Base-by-base conservation (phyloP, 2,329 filamentous ascomycete genomes). In the Nemania abortiva region DNA sequence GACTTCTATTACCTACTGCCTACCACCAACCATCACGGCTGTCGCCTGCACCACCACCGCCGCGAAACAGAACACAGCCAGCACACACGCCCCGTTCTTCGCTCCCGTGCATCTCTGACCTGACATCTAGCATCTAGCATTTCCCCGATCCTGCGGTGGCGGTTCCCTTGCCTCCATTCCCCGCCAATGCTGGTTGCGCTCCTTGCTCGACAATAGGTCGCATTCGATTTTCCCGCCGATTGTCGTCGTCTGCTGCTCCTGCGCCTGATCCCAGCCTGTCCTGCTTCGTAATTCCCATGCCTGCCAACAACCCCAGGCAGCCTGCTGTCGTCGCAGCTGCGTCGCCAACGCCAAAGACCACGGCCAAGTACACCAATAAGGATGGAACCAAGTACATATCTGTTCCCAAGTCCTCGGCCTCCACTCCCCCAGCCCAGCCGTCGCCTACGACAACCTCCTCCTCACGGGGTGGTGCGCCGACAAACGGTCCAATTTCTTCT, bases 321-420 rank as follows among this genome's bases (percentile, higher is more conserved):
- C 79, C 84, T 79, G 83, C 84, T 74, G 75, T 80, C 65, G 83
- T 83, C 76, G 78, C 82, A 72, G 84, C 87, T 75, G 79, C 84
- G 72, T 88, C 87, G 68, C 85, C 88, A 61, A 83, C 82, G 68
- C 81, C 82, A 58, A 87, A 85, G 77, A 74, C 79, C 66, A 88
- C 86, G 20, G 85, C 89, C 31, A 90, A 89, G 76, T 90, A 90
- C 77, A 88, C 85, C 69, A 91, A 90, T 77, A 90, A 90, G 79
- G 89, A 91, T 82, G 89, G 89, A 68, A 90, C 89, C 70, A 91
- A 91, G 82, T 89, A 89, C 79, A 90, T 91, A 77, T 90, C 87
- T 52, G 85, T 90, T 15, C 88, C 89, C 34, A 90, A 90, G 79
- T 81, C 81, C 62, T 82, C 81, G 42, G 81, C 81, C 59, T 85